Evolutionary conservation across 208 protist genomes (phyloP).

Genomic region (Trypanosoma grayi): DNA sequence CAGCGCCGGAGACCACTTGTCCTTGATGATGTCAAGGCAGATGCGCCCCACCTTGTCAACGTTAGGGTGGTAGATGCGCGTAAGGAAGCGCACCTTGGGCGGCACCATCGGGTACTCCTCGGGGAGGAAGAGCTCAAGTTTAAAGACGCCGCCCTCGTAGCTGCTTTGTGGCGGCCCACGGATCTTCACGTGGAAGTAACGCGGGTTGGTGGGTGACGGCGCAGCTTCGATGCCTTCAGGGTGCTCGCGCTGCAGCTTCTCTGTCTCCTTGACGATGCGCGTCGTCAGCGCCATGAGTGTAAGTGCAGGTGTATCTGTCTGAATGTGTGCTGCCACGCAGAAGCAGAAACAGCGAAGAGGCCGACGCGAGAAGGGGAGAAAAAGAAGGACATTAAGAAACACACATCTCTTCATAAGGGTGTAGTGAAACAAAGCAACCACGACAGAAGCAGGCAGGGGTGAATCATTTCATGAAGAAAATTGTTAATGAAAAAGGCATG

Average conservation of each 20-base stretch:
- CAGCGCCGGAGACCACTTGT: constrained; percentile 99
- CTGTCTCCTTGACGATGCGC: constrained; percentile 89
- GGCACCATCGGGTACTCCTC: constrained; percentile 96
- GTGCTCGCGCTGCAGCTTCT: constrained; percentile 88
- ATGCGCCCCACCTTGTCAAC: constrained; percentile 98
- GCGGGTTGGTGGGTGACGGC: constrained; percentile 80
- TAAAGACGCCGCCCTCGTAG: constrained; percentile 90
- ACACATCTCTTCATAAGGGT: too few species aligned
- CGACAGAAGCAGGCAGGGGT: too few species aligned
- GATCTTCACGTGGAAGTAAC: constrained; percentile 89
- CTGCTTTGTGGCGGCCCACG: constrained; percentile 82
- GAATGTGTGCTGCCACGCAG: neutral
- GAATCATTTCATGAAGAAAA: too few species aligned
- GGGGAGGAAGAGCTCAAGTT: constrained; percentile 82
- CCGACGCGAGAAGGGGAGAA: neutral
- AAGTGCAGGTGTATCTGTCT: neutral
- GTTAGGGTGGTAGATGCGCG: constrained; percentile 99
- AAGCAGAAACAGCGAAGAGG: neutral
- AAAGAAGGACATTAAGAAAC: too few species aligned
- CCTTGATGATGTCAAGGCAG: constrained; percentile 99
- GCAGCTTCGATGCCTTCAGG: constrained; percentile 83
- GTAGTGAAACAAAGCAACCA: too few species aligned
- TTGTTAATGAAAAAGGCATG: too few species aligned
- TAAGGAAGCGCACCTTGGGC: constrained; percentile 98
- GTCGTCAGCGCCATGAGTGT: constrained; percentile 62